Conservation (phyloP, 192 early-diverging fungal species). For the Oehlia diaphana region DNA sequence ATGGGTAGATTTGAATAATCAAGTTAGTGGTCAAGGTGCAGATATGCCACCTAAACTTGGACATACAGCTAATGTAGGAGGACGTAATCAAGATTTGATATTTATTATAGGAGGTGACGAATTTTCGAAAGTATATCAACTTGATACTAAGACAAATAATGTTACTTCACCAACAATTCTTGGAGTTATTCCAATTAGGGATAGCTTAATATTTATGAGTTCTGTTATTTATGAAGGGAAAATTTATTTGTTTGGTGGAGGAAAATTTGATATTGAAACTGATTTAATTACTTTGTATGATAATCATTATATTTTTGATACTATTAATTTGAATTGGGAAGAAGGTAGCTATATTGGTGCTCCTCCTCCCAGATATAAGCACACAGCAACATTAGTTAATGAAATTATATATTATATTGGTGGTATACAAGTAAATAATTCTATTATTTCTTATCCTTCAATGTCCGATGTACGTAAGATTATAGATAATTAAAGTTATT, state of each 20-base stretch:
- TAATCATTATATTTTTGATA: too few species aligned
- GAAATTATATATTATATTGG: neutral
- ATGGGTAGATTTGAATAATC: neutral
- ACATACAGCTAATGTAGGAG: neutral
- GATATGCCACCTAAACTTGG: neutral
- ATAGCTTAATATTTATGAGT: neutral
- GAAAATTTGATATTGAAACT: too few species aligned
- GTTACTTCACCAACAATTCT: too few species aligned
- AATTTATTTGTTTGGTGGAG: neutral
- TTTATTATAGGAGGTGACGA: neutral
- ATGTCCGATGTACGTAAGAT: neutral
- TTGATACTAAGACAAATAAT: neutral
- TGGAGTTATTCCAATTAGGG: too few species aligned
- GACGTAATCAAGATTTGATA: neutral
- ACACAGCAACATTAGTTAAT: neutral
- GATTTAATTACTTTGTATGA: too few species aligned
- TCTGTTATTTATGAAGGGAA: neutral
- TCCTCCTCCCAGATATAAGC: neutral
- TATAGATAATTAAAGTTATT: too few species aligned
- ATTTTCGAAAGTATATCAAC: neutral
- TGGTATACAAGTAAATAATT: too few species aligned
- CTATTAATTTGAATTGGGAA: too few species aligned
- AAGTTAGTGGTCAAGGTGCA: too few species aligned
- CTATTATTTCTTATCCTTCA: neutral
- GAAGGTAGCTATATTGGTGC: neutral